A percentile compares a stretch with the other conserved stretches of the same genome.
Evolutionary conservation across 2,329 filamentous ascomycete genomes (phyloP).

Genomic region (Fusarium pseudograminearum): DNA sequence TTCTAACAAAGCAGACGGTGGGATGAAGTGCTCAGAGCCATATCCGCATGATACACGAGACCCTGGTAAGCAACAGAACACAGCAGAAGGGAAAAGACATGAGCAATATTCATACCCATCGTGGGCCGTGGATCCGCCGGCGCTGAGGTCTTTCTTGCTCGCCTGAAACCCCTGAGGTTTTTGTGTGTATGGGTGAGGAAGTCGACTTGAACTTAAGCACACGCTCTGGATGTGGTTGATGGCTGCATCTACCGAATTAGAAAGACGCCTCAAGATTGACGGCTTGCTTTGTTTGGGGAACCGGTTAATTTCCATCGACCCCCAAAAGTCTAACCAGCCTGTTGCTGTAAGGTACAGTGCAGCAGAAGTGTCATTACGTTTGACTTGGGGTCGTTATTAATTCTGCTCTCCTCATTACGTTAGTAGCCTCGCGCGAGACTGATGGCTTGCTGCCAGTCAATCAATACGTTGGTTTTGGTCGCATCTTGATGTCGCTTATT

Average conservation of each 20-base stretch:
- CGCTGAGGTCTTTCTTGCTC: slow-evolving; percentile 29
- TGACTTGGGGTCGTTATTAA: not conserved
- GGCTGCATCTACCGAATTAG: slow-evolving; percentile 31
- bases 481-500: slow-evolving; percentile 10
- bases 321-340: slow-evolving; percentile 10
- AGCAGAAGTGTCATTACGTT: not conserved
- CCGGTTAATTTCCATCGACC: slow-evolving; percentile 13
- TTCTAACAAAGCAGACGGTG: slow-evolving; percentile 23
- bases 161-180: slow-evolving; percentile 40
- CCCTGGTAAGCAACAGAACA: slow-evolving; percentile 9
- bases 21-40: slow-evolving; percentile 22
- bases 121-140: slow-evolving; percentile 31
- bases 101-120: slow-evolving; percentile 13
- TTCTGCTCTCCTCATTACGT: not conserved
- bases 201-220: slow-evolving; percentile 2
- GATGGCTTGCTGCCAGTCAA: not conserved
- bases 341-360: slow-evolving; percentile 25
- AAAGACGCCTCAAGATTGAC: slow-evolving; percentile 31
- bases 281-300: slow-evolving; percentile 30
- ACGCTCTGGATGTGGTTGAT: slow-evolving; percentile 21
- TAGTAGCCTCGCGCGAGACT: not conserved
- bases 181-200: slow-evolving; percentile 12
- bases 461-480: not conserved
- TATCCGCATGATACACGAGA: slow-evolving; percentile 23
- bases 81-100: slow-evolving; percentile 4